Percentiles rank a stretch among this genome's conserved stretches.
Conservation (phyloP, 73 alveolate genomes). For the Paramecium primaurelia region DNA sequence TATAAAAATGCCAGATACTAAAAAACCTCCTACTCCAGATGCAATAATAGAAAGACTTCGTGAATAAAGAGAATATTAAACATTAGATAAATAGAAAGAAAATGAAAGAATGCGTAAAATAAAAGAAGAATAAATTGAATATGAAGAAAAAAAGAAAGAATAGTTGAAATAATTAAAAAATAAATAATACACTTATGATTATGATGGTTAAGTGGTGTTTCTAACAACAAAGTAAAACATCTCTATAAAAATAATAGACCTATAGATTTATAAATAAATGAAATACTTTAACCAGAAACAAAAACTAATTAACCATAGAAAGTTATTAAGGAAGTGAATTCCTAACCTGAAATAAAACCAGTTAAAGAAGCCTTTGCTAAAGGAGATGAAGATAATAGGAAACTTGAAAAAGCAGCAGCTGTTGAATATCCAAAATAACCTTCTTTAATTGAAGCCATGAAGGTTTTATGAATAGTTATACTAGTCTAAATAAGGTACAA, state of each 20-base stretch:
- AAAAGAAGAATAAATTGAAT: background rate
- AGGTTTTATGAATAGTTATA: background rate
- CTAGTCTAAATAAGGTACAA: conserved; percentile 25
- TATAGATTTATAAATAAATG: background rate
- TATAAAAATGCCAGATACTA: background rate
- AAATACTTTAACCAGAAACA: background rate
- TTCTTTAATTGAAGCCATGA: conserved; percentile 42
- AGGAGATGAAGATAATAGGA: conserved; percentile 19
- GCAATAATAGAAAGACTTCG: conserved; percentile 31
- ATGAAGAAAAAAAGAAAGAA: conserved; percentile 1
- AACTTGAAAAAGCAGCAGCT: conserved; percentile 13
- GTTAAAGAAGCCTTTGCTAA: conserved; percentile 9
- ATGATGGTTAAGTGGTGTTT: conserved; percentile 44
- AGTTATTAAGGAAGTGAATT: background rate
- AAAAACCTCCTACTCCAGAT: conserved; percentile 48
- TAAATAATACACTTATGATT: conserved; percentile 14
- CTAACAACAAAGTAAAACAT: conserved; percentile 2
- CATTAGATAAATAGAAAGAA: background rate
- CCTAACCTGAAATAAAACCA: conserved; percentile 22
- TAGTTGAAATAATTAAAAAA: conserved; percentile 9
- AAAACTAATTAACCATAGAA: background rate
- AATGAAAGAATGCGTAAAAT: conserved; percentile 45
- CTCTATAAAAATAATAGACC: background rate
- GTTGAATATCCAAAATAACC: conserved; percentile 51
- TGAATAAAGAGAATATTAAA: conserved; percentile 27